phyloP scores from a whole-genome alignment of 208 protist genomes.

The Naegleria lovaniensis region DNA sequence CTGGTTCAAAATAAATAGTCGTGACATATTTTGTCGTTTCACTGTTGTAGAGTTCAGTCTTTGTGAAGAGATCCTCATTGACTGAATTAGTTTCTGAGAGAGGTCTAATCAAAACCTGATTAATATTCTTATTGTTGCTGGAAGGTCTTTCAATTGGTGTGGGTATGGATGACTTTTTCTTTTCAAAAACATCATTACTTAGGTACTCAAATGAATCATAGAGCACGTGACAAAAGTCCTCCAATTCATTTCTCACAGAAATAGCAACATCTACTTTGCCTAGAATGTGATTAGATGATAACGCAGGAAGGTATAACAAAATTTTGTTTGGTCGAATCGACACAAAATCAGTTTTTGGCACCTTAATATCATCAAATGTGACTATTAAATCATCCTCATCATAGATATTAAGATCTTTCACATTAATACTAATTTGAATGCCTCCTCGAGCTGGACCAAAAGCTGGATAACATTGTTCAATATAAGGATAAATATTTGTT shows the following conservation, averaged over 20 bases:
- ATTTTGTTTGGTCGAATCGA: not conserved
- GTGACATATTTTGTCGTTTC: not conserved
- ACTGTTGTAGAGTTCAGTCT: not conserved
- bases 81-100: not conserved
- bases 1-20: not conserved
- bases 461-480: not conserved
- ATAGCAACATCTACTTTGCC: not conserved
- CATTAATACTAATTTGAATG: not conserved
- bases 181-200: not conserved
- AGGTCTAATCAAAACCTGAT: not conserved
- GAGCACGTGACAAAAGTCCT: not conserved
- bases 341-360: not conserved
- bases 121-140: not conserved
- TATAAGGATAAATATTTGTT: not conserved
- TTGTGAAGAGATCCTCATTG: not conserved
- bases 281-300: not conserved
- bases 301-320: not conserved
- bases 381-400: not conserved
- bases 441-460: not conserved
- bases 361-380: not conserved
- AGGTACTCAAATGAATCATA: not conserved
- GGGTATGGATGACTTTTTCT: not conserved
- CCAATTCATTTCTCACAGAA: not conserved
- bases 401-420: slow-evolving; percentile 1
- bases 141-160: not conserved